Base-by-base conservation (phyloP, 2,329 filamentous ascomycete genomes). In the Alternaria gaisen region DNA sequence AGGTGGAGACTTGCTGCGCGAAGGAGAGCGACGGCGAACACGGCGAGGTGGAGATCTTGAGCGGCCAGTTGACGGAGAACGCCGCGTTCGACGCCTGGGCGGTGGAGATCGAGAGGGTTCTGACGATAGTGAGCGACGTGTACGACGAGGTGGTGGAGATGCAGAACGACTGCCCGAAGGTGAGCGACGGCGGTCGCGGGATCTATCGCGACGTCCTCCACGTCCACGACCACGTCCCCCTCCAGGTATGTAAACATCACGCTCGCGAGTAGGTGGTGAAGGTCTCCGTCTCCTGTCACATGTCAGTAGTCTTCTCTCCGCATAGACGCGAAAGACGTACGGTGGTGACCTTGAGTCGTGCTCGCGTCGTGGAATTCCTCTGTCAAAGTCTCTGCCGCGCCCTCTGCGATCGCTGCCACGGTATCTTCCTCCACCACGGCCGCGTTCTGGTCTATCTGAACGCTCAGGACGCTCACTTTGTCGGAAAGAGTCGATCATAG, bases 401-500 rank as follows among this genome's bases (percentile, higher is more conserved):
- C 72, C 72, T 58, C 68, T 67, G 46, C 85, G 83, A 52, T 66
- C 63, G 38, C 61, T 66, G 58, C 83, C 70, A 38, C 84, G 82
- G 53, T 86, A 85, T 54, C 85, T 84, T 56, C 72, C 69, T 54
- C 67, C 82, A 48, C 85, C 84, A 55, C 69, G 67, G 48, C 73
- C 83, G 61, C 80, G 83, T 58, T 83, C 72, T 14, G 83, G 83
- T 41, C 74, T 72, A 28, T 81, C 81, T 54, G 75, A 71, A 24
- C 81, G 81, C 56, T 81, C 81, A 56, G 75, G 71, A 26, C 81
- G 81, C 56, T 91, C 89, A 58, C 86, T 85, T 58, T 91, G 88
- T 73, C 91, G 87, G 55, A 92, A 82, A 41, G 85, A 84, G 65
- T 90, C 86, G 42, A 92, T 72, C 63, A 88, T 88, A 61, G 95